phyloP scores from a whole-genome alignment of 2,329 filamentous ascomycete genomes.

The Monascus ruber region DNA sequence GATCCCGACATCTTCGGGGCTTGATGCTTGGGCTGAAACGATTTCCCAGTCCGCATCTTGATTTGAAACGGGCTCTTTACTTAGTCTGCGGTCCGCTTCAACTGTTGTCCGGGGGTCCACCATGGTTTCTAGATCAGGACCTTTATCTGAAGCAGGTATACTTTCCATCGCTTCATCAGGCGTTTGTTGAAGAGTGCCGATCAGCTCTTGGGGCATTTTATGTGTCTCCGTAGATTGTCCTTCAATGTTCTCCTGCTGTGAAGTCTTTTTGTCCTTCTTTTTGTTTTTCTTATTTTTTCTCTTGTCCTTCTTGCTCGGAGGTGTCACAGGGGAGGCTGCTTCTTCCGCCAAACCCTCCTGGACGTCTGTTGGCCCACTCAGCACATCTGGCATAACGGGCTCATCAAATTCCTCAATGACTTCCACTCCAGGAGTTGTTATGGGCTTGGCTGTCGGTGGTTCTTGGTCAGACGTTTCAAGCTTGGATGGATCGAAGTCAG shows the following conservation, averaged over 20 bases:
- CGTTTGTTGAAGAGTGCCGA: too few relatives aligned
- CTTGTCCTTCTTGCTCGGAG: conserved; percentile 16
- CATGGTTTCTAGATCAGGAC: too few relatives aligned
- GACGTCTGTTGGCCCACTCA: too few relatives aligned
- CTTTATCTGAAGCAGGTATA: too few relatives aligned
- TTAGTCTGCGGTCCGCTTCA: too few relatives aligned
- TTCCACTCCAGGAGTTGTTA: conserved; percentile 7
- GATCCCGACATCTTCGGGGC: too few relatives aligned
- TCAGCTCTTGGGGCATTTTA: too few relatives aligned
- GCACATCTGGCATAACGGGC: conserved; percentile 9
- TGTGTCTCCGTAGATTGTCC: background rate
- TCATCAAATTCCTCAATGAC: conserved; percentile 19
- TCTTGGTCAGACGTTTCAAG: conserved; percentile 9
- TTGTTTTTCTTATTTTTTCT: conserved; percentile 18
- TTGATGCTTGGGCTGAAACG: too few relatives aligned
- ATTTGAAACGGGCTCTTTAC: too few relatives aligned
- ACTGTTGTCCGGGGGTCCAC: too few relatives aligned
- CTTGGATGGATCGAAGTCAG: conserved; percentile 12
- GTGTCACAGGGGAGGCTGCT: background rate
- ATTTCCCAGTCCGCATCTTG: too few relatives aligned
- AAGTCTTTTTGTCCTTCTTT: conserved; percentile 19
- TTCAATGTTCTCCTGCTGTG: conserved; percentile 5
- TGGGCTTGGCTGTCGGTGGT: conserved; percentile 12
- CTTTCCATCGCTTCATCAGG: too few relatives aligned
- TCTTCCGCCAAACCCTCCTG: conserved; percentile 8